Evolutionary conservation across 768 basidiomycete species (phyloP).

Genomic region (Rhodotorula kratochvilovae): DNA sequence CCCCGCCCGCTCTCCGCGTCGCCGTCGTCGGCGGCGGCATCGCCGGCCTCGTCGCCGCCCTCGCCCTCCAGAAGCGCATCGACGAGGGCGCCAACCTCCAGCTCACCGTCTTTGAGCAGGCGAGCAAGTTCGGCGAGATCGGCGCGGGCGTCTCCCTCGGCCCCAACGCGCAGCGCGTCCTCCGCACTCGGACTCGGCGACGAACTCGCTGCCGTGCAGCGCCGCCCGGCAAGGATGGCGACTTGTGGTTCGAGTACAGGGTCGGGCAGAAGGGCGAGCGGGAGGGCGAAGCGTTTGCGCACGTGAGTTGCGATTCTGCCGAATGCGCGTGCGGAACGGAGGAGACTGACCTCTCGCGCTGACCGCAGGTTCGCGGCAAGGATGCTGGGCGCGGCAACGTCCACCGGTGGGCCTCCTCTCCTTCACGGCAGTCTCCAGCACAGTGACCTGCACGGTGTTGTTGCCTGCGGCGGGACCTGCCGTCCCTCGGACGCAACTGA

Average conservation of each 20-base stretch:
- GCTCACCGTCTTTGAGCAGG: constrained; percentile 14
- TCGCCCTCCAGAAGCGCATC: constrained; percentile 4
- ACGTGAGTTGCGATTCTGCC: neutral
- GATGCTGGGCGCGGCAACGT: constrained; percentile 25
- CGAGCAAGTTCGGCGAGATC: constrained; percentile 15
- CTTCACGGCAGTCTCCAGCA: neutral
- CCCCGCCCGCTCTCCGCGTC: neutral
- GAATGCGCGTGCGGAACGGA: too few relatives aligned
- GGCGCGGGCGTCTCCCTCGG: constrained; percentile 15
- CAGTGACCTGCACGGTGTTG: too few relatives aligned
- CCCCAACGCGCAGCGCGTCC: constrained; percentile 6
- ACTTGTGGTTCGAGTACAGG: constrained; percentile 30
- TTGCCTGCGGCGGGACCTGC: too few relatives aligned
- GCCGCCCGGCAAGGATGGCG: neutral
- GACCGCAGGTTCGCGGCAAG: constrained; percentile 12
- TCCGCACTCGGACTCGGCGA: constrained; percentile 4
- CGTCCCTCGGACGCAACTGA: too few relatives aligned
- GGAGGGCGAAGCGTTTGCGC: constrained; percentile 15
- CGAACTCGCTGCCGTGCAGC: constrained; percentile 5
- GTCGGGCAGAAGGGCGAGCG: constrained; percentile 19
- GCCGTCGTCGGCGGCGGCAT: constrained; percentile 12
- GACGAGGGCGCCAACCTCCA: constrained; percentile 2
- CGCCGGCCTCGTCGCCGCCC: constrained; percentile 17
- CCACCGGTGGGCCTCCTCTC: constrained; percentile 13
- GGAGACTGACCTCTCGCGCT: neutral